phyloP scores from a whole-genome alignment of 768 basidiomycete genomes.

The Termitomyces sp. region DNA sequence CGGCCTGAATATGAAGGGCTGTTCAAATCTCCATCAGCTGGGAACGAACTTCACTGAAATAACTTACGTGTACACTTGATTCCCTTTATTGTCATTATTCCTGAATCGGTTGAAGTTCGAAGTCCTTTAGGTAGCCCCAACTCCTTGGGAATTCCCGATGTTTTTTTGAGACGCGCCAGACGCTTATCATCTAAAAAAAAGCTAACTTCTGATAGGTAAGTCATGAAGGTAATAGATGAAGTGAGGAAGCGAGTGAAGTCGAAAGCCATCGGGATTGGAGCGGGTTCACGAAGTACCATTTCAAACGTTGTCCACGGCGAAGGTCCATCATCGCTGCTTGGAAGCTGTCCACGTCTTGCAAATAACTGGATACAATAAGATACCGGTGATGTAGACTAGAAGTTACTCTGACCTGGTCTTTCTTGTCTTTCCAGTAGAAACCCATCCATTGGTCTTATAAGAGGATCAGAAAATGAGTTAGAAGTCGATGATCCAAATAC shows the following conservation, averaged over 20 bases:
- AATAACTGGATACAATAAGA: conserved; percentile 47
- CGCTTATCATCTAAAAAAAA: conserved; percentile 80
- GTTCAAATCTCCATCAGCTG: conserved; percentile 2
- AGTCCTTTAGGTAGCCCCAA: conserved; percentile 52
- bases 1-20: conserved; percentile 76
- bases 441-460: conserved; percentile 81
- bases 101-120: conserved; percentile 45
- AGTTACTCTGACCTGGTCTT: conserved; percentile 58
- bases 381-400: background rate
- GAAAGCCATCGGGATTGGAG: conserved; percentile 74
- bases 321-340: conserved; percentile 25
- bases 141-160: conserved; percentile 42
- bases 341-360: conserved; percentile 70
- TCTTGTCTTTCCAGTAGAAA: conserved; percentile 93
- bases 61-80: conserved; percentile 60
- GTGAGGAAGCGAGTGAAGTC: conserved; percentile 87
- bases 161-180: conserved; percentile 62
- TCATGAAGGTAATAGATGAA: conserved; percentile 93
- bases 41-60: background rate
- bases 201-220: conserved; percentile 64
- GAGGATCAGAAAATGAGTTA: conserved; percentile 16
- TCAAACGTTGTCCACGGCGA: conserved; percentile 81
- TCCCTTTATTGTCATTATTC: conserved; percentile 62
- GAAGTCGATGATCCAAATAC: conserved; percentile 14
- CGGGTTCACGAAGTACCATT: conserved; percentile 79